Base-by-base conservation (phyloP, 225 moss, liverwort and hornwort genomes). In the Bryoerythrophyllum caledonicum region DNA sequence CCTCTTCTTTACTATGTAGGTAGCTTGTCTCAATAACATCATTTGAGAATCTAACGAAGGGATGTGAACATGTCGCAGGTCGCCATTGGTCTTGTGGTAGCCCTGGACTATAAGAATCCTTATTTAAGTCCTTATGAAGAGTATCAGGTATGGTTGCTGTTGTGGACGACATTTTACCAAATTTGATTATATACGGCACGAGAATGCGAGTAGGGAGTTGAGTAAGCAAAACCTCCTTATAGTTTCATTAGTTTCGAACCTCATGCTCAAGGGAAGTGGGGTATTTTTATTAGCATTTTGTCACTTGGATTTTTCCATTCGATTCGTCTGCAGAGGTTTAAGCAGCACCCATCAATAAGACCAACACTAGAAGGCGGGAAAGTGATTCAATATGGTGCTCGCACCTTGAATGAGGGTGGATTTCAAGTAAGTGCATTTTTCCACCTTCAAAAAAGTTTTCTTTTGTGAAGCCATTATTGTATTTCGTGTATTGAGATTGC, bases 351-450 rank as follows among this genome's bases (percentile, higher is more conserved):
- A 53, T 86, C 87, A 32, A 86, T 93, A 63, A 81, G 89, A 66
- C 89, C 90, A 43, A 82, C 85, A 37, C 82, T 93, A 60, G 93
- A 90, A 53, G 87, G 89, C 40, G 93, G 91, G 43, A 91, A 83
- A 82, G 91, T 91, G 60, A 80, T 91, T 49, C 91, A 93, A 27
- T 93, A 93, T 76, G 93, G 93, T 77, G 93, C 93, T 78, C 86
- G 91, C 69, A 73, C 85, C 67, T 76, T 93, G 69, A 93, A 90
- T 68, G 93, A 93, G 79, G 93, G 93, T 82, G 93, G 93, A 62
- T 72, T 91, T 57, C 93, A 93, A 77, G 92, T 92, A 70, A 63
- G 78, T 65, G 25, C 38, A 23, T 40, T 71, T 38, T 51, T 48
- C 25, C 13, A 28, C 4, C 13, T 61, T 52, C 11, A 43, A 27